phyloP scores from a whole-genome alignment of 306 rosid genomes.

The Glycine soja region DNA sequence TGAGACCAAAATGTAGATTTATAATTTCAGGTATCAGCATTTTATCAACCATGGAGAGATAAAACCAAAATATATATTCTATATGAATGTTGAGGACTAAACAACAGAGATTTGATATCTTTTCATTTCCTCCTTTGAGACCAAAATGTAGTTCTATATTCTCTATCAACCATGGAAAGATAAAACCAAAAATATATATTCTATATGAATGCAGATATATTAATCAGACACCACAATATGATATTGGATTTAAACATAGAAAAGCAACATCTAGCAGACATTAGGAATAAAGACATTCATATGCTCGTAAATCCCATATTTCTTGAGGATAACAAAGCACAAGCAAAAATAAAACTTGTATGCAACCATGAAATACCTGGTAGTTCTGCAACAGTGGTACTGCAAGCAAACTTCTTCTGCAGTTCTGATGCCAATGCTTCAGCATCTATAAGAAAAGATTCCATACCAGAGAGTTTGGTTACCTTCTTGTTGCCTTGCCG shows the following conservation, averaged over 20 bases:
- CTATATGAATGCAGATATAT: conserved; percentile 13
- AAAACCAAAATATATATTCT: conserved; percentile 1
- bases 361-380: conserved; percentile 65
- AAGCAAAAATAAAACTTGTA: background rate
- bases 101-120: conserved; percentile 6
- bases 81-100: conserved; percentile 2
- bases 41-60: conserved; percentile 7
- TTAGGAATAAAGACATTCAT: background rate
- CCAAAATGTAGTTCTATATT: no score
- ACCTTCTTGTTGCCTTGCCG: conserved; percentile 96
- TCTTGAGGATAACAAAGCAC: conserved; percentile 23
- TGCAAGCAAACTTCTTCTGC: conserved; percentile 96
- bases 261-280: background rate
- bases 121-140: conserved; percentile 21
- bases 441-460: conserved; percentile 82
- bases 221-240: background rate
- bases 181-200: background rate
- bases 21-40: background rate
- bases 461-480: conserved; percentile 88
- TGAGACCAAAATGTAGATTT: background rate
- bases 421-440: conserved; percentile 91
- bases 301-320: background rate
- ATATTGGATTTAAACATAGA: background rate
- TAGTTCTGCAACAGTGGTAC: conserved; percentile 83
- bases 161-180: conserved; percentile 3